Conservation (phyloP, 1,284 basidiomycete genomes). For the Leccinum fuscescens region DNA sequence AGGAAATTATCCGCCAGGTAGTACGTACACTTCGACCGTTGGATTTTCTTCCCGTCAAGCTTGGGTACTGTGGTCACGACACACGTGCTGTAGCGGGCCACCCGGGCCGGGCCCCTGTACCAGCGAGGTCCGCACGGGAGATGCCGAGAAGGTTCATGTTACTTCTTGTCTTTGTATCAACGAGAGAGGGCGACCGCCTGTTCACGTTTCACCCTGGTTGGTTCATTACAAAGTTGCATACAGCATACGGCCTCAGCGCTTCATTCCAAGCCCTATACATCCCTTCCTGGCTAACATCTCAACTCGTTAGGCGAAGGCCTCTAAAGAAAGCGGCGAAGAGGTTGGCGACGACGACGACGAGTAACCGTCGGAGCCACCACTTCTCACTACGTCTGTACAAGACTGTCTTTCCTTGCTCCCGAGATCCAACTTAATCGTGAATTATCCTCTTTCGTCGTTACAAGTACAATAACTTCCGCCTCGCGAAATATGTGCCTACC, state of each 20-base stretch:
- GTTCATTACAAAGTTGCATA: neutral
- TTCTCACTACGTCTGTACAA: slow-evolving; percentile 11
- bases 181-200: neutral
- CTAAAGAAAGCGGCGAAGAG: slow-evolving; percentile 59
- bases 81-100: too few species aligned
- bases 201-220: neutral
- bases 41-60: too few species aligned
- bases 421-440: slow-evolving; percentile 21
- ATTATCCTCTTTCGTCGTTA: slow-evolving; percentile 4
- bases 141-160: neutral
- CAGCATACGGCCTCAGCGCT: neutral
- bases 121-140: neutral
- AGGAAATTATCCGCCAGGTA: neutral
- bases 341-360: slow-evolving; percentile 60
- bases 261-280: neutral
- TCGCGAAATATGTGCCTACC: slow-evolving; percentile 32
- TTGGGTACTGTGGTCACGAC: too few species aligned
- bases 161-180: neutral
- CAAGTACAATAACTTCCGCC: slow-evolving; percentile 25
- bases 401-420: slow-evolving; percentile 8
- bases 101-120: too few species aligned
- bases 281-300: neutral
- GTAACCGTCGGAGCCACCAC: slow-evolving; percentile 19
- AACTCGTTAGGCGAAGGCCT: slow-evolving; percentile 23
- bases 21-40: neutral